Conservation (phyloP, 805 yeast species). For the Saccharomycopsis sp. region DNA sequence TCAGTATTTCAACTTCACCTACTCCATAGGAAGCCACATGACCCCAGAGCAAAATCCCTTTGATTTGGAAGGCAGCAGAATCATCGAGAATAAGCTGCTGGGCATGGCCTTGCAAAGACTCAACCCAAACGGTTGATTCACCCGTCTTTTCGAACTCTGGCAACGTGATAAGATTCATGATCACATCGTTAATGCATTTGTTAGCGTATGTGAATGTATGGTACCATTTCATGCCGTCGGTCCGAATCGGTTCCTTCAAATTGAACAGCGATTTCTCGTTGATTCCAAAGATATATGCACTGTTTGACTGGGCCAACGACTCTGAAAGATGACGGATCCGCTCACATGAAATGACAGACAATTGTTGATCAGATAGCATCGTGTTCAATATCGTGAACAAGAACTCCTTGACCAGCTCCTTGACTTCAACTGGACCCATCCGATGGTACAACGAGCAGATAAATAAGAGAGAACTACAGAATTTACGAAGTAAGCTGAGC, state of each 20-base stretch:
- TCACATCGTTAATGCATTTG: background rate
- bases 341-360: conserved; percentile 27
- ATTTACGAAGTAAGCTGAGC: conserved; percentile 50
- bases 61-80: conserved; percentile 11
- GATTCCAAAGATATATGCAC: conserved; percentile 5
- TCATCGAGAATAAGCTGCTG: conserved; percentile 5
- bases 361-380: conserved; percentile 39
- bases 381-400: conserved; percentile 46
- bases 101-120: background rate
- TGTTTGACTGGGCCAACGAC: conserved; percentile 29
- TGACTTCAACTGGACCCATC: conserved; percentile 27
- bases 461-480: conserved; percentile 64
- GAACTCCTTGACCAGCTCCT: conserved; percentile 41
- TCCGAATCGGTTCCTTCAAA: conserved; percentile 3
- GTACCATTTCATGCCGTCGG: background rate
- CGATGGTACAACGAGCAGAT: conserved; percentile 46
- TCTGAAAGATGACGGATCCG: conserved; percentile 36
- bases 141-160: background rate
- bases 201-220: background rate
- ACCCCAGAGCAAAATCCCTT: conserved; percentile 10
- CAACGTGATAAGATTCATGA: conserved; percentile 6
- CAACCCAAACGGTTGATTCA: background rate
- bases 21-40: conserved; percentile 10
- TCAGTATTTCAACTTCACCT: conserved; percentile 3
- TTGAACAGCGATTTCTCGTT: background rate